These are phyloP conservation scores for Talaromyces sp. DNA, from an alignment of 2,329 filamentous ascomycete species.

Conservation along the genomic window DNA sequence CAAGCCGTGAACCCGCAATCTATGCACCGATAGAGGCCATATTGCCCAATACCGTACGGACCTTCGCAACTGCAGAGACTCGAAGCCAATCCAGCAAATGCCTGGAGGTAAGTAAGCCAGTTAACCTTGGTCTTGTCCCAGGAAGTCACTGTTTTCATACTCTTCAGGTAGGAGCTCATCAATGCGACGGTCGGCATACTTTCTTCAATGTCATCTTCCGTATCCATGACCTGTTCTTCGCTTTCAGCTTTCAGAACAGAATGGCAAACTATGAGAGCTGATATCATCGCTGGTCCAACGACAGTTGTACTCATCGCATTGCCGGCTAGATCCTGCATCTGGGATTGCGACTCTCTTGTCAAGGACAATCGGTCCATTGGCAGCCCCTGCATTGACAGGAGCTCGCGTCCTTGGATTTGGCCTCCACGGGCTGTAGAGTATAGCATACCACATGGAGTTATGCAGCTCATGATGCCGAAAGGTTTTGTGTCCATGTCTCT, in stretches of 20 bases:
- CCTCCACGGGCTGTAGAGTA: constrained; percentile 61
- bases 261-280: constrained; percentile 50
- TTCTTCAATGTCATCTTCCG: constrained; percentile 13
- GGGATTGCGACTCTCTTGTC: constrained; percentile 58
- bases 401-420: constrained; percentile 60
- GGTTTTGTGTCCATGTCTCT: constrained; percentile 48
- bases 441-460: constrained; percentile 64
- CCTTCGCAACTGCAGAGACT: constrained; percentile 60
- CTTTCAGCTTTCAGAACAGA: background rate
- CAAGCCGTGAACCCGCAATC: constrained; percentile 57
- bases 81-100: constrained; percentile 33
- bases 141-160: constrained; percentile 20
- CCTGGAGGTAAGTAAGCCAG: constrained; percentile 23
- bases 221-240: constrained; percentile 3
- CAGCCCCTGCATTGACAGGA: constrained; percentile 65
- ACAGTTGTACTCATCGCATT: constrained; percentile 79
- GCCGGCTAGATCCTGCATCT: constrained; percentile 69
- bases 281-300: constrained; percentile 61
- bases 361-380: constrained; percentile 61
- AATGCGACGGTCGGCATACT: constrained; percentile 1
- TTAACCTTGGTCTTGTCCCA: constrained; percentile 7
- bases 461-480: constrained; percentile 62
- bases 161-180: constrained; percentile 17
- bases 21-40: constrained; percentile 47
- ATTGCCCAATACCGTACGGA: constrained; percentile 35